Conservation (phyloP, 148 eudicot species). For the Chenopodium album region DNA sequence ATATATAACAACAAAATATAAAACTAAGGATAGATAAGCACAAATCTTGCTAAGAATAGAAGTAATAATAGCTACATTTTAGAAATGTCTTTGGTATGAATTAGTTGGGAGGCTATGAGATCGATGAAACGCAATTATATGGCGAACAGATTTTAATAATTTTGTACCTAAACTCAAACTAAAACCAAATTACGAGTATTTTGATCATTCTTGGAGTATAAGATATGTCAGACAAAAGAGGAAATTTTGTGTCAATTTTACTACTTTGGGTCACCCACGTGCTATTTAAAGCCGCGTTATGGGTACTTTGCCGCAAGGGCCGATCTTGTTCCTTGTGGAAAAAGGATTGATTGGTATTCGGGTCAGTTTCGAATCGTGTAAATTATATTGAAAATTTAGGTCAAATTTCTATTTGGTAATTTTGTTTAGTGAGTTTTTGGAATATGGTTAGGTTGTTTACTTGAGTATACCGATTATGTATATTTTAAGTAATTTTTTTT, state of each 20-base stretch:
- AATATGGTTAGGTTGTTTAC: no score
- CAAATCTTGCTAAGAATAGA: no score
- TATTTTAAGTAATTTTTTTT: no score
- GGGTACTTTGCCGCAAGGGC: not conserved
- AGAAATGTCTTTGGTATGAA: no score
- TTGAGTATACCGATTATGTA: no score
- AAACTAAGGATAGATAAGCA: not conserved
- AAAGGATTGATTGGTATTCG: no score
- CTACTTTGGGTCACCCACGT: conserved; percentile 2
- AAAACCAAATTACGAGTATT: not conserved
- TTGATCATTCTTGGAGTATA: not conserved
- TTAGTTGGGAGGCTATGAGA: no score
- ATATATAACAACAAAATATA: not conserved
- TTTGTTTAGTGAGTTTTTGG: no score
- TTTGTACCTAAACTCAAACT: not conserved
- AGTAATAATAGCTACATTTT: no score
- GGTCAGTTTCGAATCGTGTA: no score
- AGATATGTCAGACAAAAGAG: not conserved
- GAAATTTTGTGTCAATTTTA: not conserved
- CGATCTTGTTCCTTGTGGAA: not conserved
- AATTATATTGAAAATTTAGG: no score
- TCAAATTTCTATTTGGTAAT: no score
- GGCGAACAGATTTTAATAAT: not conserved
- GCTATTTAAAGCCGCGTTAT: not conserved
- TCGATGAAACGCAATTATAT: not conserved